Base-by-base conservation (phyloP, 805 yeast genomes). In the Starmerella khaoyaiensis region DNA sequence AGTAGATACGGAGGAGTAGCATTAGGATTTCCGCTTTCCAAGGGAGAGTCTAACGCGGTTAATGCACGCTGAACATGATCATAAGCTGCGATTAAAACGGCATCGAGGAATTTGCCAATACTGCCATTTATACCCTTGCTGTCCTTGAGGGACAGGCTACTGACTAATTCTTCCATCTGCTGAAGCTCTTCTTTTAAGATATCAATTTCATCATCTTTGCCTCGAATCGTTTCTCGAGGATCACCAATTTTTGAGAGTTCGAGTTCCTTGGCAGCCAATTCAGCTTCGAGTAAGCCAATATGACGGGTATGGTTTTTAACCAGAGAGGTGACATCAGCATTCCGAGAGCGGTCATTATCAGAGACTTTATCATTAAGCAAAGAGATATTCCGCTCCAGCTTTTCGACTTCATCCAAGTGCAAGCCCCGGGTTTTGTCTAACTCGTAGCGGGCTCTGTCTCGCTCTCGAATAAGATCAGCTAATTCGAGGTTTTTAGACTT, bases 381-480 rank as follows among this genome's bases (percentile, higher is more conserved):
- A 42, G 82, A 65, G 28, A 79, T 54, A 47, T 77, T 75, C 2
- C 82, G 62, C 48, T 75, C 74, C 21, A 80, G 63, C 44, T 62
- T 67, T 47, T 78, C 87, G 41, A 74, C 67, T 46, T 77, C 80
- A 42, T 64, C 72, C 37, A 70, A 74, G 47, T 75, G 75, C 28
- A 71, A 63, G 8, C 80, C 84, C 48, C 68, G 72, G 9, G 69
- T 54, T 47, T 80, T 69, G 45, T 81, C 94, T 28, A 82, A 60
- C 41, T 83, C 94, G 48, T 83, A 64, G 52, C 87, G 69, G 1
- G 94, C 93, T 33, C 93, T 69, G 54, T 83, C 95, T 40, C 95
- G 72, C 55, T 83, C 94, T 44, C 90, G 70, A 39, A 84, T 84
- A 49, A 83, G 67, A 49, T 82, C 94, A 1, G 94, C 94, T 43